Evolutionary conservation across 768 basidiomycete species (phyloP), one percentile per base, ranked within the genome.

Genomic region (Inosperma sp.): DNA sequence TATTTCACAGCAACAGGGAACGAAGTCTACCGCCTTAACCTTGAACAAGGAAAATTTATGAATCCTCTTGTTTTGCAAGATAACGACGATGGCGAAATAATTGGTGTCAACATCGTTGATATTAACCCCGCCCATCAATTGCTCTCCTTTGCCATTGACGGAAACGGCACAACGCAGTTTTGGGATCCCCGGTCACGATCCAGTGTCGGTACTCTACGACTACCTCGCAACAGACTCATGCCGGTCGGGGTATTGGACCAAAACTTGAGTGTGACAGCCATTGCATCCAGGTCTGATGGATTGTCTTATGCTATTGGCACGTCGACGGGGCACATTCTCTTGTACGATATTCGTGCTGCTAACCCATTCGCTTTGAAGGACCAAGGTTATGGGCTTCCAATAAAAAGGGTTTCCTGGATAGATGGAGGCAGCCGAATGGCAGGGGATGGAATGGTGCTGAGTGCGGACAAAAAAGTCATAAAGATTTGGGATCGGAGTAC

Each of bases 381-480:
- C 63, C 96, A 98, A 68, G 96, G 96, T 0, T 98, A 98, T 59
- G 95, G 95, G 1, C 69, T 97, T 37, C 87, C 94, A 0, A 75
- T 99, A 26, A 88, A 87, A 65, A 84, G 76, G 44, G 80, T 98
- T 3, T 65, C 76, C 13, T 99, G 96, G 96, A 81, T 97, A 16
- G 89, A 94, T 60, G 90, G 90, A 29, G 89, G 88, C 9, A 81
- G 76, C 47, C 75, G 77, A 58, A 90, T 88, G 83, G 88, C 86
- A 2, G 91, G 91, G 42, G 87, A 89, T 39, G 88, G 90, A 1
- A 80, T 93, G 74, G 80, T 99, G 14, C 73, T 94, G 48, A 94
- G 88, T 65, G 91, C 93, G 1, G 96, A 99, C 68, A 89, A 84
- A 67, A 98, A 98, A 66, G 95, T 99, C 22, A 80, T 97, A 61